phyloP scores from a whole-genome alignment of 2,329 filamentous ascomycete species.

The Fusarium udum region DNA sequence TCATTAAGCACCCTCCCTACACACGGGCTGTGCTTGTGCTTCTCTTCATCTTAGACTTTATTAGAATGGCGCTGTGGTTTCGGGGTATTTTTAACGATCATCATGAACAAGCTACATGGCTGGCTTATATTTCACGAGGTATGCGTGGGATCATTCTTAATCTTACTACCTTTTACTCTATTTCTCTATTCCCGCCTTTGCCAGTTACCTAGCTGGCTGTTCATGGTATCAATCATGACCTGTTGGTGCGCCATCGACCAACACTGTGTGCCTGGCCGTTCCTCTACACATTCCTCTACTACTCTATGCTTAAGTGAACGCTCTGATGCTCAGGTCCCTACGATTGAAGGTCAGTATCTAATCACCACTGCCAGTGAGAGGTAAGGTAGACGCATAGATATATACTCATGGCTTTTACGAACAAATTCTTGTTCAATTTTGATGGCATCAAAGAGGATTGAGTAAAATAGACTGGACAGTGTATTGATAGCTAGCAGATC shows the following conservation, averaged over 20 bases:
- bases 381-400: background rate
- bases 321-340: background rate
- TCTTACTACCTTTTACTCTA: slow-evolving; percentile 28
- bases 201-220: background rate
- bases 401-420: background rate
- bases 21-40: slow-evolving; percentile 10
- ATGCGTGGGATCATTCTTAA: slow-evolving; percentile 46
- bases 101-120: slow-evolving; percentile 44
- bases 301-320: slow-evolving; percentile 4
- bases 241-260: slow-evolving; percentile 18
- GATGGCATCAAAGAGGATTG: background rate
- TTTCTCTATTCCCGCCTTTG: slow-evolving; percentile 1
- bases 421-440: background rate
- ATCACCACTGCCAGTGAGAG: background rate
- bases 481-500: background rate
- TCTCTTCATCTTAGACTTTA: slow-evolving; percentile 23
- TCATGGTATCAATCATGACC: slow-evolving; percentile 19
- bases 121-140: slow-evolving; percentile 49
- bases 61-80: slow-evolving; percentile 38
- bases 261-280: slow-evolving; percentile 30
- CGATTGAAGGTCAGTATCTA: background rate
- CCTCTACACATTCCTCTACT: slow-evolving; percentile 1
- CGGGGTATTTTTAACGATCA: slow-evolving; percentile 39
- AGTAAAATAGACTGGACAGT: background rate
- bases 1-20: background rate